Percentiles rank a stretch among this genome's conserved stretches.
Conservation (phyloP, 2,329 filamentous ascomycete species). For the Epicoccum nigrum region DNA sequence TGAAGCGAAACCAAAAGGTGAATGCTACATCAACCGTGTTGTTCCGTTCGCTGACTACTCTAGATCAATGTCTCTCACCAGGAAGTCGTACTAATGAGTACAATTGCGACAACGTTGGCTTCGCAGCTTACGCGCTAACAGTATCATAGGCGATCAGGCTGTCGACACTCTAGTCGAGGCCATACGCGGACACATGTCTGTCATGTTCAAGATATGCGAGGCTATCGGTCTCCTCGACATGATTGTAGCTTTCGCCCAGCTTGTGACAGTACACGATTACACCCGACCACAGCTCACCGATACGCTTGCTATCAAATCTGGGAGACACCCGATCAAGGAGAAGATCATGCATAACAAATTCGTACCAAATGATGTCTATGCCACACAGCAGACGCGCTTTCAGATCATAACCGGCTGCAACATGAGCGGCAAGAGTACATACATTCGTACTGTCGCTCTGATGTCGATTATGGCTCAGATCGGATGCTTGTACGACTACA, state of each 20-base stretch:
- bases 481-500: conserved; percentile 67
- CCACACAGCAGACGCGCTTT: conserved; percentile 78
- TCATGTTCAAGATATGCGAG: conserved; percentile 84
- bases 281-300: conserved; percentile 69
- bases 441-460: conserved; percentile 84
- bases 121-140: conserved; percentile 6
- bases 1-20: conserved; percentile 71
- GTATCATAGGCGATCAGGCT: conserved; percentile 64
- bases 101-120: not conserved
- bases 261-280: conserved; percentile 72
- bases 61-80: conserved; percentile 78
- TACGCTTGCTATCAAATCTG: conserved; percentile 73
- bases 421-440: conserved; percentile 96
- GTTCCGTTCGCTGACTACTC: conserved; percentile 49
- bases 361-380: conserved; percentile 89
- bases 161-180: conserved; percentile 73
- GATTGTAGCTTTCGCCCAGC: conserved; percentile 59
- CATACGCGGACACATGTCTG: conserved; percentile 73
- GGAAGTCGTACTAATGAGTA: conserved; percentile 80
- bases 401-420: conserved; percentile 96
- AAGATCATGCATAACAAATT: conserved; percentile 72
- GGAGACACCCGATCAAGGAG: conserved; percentile 80
- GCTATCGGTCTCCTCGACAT: conserved; percentile 87
- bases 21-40: not conserved
- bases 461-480: conserved; percentile 93